Evolutionary conservation across 106 monocot genomes (phyloP).

Genomic region (Allium cepa): DNA sequence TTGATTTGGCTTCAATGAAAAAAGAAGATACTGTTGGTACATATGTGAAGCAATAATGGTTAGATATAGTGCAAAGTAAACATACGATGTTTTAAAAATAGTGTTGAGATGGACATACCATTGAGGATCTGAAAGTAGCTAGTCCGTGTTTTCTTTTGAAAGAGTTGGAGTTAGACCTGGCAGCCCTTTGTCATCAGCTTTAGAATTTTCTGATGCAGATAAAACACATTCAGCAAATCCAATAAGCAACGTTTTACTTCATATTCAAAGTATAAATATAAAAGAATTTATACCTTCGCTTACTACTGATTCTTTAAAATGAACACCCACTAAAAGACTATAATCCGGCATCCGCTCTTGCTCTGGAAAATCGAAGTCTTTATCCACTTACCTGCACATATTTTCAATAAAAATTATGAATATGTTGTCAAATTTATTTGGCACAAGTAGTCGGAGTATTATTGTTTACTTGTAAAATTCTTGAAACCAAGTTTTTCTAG

Average conservation of each 20-base stretch:
- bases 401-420: not conserved
- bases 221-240: too few species aligned
- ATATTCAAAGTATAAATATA: too few species aligned
- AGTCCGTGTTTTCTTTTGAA: slow-evolving; percentile 55
- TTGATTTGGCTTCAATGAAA: too few species aligned
- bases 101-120: slow-evolving; percentile 21
- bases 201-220: too few species aligned
- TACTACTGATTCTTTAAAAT: slow-evolving; percentile 42
- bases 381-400: slow-evolving; percentile 15
- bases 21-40: not conserved
- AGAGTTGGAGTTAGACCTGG: slow-evolving; percentile 37
- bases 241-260: too few species aligned
- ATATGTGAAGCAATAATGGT: too few species aligned
- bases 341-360: slow-evolving; percentile 96
- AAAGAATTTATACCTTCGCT: not conserved
- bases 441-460: too few species aligned
- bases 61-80: too few species aligned
- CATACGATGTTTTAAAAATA: too few species aligned
- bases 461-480: slow-evolving; percentile 64
- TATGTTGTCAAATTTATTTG: too few species aligned
- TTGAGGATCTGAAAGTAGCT: slow-evolving; percentile 42
- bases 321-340: slow-evolving; percentile 82
- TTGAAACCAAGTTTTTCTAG: slow-evolving; percentile 70
- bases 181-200: slow-evolving; percentile 14
- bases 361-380: slow-evolving; percentile 25